Evolutionary conservation across 129 eudicot species (phyloP), one percentile per base, ranked within the genome.

Genomic region (Heracleum sosnowskyi): DNA sequence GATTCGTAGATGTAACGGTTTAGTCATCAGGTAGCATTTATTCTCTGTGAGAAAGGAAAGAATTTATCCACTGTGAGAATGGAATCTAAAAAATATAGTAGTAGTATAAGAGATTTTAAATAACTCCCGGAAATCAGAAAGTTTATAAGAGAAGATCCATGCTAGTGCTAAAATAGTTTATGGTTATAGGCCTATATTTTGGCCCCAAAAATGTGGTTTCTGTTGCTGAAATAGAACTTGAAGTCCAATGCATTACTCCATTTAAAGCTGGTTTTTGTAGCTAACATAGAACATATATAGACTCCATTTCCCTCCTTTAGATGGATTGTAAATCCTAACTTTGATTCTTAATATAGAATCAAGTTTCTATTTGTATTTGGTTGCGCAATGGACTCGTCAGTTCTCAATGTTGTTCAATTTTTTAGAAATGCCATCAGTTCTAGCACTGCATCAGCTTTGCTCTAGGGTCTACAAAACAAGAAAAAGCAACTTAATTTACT

Each of bases 401-500:
- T 57, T 57, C 66, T 57, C 64, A n/a, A 57, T 57, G 5, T 57
- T n/a, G 31, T 57, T 60, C 26, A 16, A 26, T n/a, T n/a, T n/a
- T 9, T 60, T 60, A 60, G 33, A 9, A 60, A 60, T 26, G 26
- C 68, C 68, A 60, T 15, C 33, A 0, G 33, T 60, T 60, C 15
- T 60, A n/a, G 68, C 33, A 60, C 7, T n/a, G 34, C 68, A 26
- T 26, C 11, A 34, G 16, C 34, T 22, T 60, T 60, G 68, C 68
- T 7, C 24, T 0, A 36, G 6, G 22, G 12, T 11, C 39, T 31
- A 66, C 37, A 66, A 31, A 66, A 60, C 8, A 0, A 41, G 35
- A 39, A 40, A 17, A 72, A 12, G 51, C 47, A 40, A n/a, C 35
- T 20, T 37, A 79, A 74, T 22, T 22, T 55, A 88, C 99, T 89